Evolutionary conservation across 2,329 filamentous ascomycete genomes (phyloP).

Genomic region (Thelonectria blattea): DNA sequence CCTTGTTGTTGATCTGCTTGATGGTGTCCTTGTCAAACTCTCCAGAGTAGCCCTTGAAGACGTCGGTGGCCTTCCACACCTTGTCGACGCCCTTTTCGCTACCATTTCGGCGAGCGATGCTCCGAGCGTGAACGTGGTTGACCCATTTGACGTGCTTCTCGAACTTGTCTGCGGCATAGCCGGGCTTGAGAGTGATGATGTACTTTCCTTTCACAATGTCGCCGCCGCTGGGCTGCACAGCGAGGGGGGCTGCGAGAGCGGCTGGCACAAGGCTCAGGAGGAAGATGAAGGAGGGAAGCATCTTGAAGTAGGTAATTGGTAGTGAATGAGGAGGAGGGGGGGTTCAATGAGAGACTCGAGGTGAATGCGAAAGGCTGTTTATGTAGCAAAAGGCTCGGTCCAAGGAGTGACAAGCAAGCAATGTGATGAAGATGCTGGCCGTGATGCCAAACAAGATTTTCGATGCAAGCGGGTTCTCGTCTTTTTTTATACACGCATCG

Average conservation of each 20-base stretch:
- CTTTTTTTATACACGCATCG: neutral
- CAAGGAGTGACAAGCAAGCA: neutral
- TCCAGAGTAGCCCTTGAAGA: slow-evolving; percentile 50
- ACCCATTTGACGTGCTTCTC: slow-evolving; percentile 46
- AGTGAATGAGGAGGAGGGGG: neutral
- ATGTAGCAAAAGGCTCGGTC: neutral
- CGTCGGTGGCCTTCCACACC: slow-evolving; percentile 26
- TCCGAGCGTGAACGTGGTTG: slow-evolving; percentile 40
- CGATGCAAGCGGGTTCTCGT: neutral
- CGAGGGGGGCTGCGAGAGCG: slow-evolving; percentile 15
- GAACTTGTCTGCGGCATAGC: slow-evolving; percentile 39
- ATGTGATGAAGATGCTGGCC: neutral
- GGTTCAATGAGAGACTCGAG: neutral
- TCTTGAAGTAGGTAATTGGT: neutral
- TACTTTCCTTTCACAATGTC: slow-evolving; percentile 48
- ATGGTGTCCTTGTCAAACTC: slow-evolving; percentile 51
- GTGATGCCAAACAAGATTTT: neutral
- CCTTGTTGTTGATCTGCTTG: slow-evolving; percentile 46
- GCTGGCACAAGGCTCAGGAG: slow-evolving; percentile 12
- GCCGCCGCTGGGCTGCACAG: slow-evolving; percentile 12
- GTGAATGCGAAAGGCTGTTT: neutral
- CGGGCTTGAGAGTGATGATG: slow-evolving; percentile 53
- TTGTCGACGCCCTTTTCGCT: slow-evolving; percentile 40
- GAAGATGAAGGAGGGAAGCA: slow-evolving; percentile 1
- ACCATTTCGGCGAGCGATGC: slow-evolving; percentile 41